Base-by-base conservation (phyloP, 2,329 filamentous ascomycete species). In the Acephala macrosclerotiorum region DNA sequence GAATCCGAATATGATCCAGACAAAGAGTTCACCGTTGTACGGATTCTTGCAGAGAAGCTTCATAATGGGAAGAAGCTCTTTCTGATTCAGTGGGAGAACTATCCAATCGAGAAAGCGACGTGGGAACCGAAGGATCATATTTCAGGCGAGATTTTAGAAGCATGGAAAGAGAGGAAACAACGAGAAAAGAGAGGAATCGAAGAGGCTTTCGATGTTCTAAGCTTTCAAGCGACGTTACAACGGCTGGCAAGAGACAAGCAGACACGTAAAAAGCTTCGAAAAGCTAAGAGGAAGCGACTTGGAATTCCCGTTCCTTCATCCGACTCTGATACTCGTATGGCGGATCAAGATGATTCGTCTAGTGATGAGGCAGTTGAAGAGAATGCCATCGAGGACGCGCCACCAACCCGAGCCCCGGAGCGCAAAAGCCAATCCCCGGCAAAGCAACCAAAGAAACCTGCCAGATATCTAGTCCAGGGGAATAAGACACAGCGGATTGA, bases 21-120 rank as follows among this genome's bases (percentile, higher is more conserved):
- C 26, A 62, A 68, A 11, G 69, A 69, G 18, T 76, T 72, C 63
- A 60, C 60, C 1, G 74, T 76, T 3, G 84, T 89, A 51, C 77
- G 78, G 18, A 81, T 91, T 38, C 75, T 87, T 20, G 80, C 81
- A 0, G 82, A 89, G 71, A 77, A 77, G 16, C 67, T 75, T 9
- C 61, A 73, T 3, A 69, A 79, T 4, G 77, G 77, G 5, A 72
- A 74, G 18, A 76, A 72, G 33, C 71, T 79, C 26, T 93, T 87
- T 73, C 81, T 93, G 1, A 84, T 92, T 25, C 83, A 86, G 66
- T 93, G 90, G 91, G 79, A 81, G 29, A 83, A 80, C 1, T 94
- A 89, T 72, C 79, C 82, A 1, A 67, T 88, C 5, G 75, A 86
- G n/a, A 76, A 84, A 64, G 81, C 82, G 63, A 88, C 86, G 0